Base-by-base conservation (phyloP, 169 alveolate genomes). In the Plasmodium knowlesi region DNA sequence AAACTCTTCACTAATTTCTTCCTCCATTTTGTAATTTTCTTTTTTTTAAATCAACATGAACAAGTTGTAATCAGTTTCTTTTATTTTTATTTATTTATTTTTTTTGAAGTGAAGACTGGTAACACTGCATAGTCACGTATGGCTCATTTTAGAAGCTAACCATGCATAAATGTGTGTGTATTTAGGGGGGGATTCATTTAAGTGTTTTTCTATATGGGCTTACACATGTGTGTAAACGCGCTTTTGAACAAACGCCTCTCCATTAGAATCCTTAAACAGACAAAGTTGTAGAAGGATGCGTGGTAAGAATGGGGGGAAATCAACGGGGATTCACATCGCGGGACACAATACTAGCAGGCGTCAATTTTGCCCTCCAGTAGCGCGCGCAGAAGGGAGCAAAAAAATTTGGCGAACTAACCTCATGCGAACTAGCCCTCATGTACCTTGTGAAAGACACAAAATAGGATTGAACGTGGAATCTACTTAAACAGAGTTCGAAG, bases 1-100 rank as follows among this genome's bases (percentile, higher is more conserved):
- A 89, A 89, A 89, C 14, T 46, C 82, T 79, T 89, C 90, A 37
- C 89, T 80, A 10, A 89, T 79, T 78, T 89, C 94, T 37, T 28
- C 73, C 80, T 37, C 83, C 54, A 39, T 74, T 74, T 39, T 74
- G 37, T 19, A 14, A 16, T 8, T 32, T 74, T 74, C 32, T 74
- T 74, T 74, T 34, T 83, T 83, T 83, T 83, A 32, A 78, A 78
- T 19, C 54, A 78, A 1, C 54, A 78, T 39, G n/a, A 39, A 78
- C 28, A 78, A 78, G 28, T 22, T 67, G 76, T 67, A 32, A 67
- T 22, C 2, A 0, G 12, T 12, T 46, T 46, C 2, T 16, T 50
- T 12, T 50, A 14, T 50, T 50, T 14, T 16, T 46, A 12, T 46
- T 46, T 46, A 2, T 12, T 14, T 50, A n/a, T 46, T 46, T 46